Evolutionary conservation across 495 filamentous ascomycete genomes (phyloP), one percentile per base, ranked within the genome.

Genomic region (Daldinia loculata): DNA sequence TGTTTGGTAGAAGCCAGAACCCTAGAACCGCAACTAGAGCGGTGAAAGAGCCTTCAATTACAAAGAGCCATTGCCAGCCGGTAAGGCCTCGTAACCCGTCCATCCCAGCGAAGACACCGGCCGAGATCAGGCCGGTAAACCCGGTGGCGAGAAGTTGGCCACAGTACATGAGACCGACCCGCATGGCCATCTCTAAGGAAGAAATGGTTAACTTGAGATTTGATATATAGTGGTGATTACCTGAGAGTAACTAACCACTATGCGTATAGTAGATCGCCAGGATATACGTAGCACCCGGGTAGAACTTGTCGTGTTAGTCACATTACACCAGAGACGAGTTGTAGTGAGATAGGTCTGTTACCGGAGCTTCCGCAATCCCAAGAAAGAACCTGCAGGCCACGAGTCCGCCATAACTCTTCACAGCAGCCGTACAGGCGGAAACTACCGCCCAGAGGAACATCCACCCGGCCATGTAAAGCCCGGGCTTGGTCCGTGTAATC

Each of bases 221-320:
- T 1, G 27, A 14, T 12, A 53, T 53, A 22, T 38, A n/a, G 2
- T 2, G 2, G 9, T 24, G 9, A 6, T 12, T 14, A 56, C 2
- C 15, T 11, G 6, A 8, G 48, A 17, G 48, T 17, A 32, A 61
- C 69, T 71, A 4, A 74, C 71, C 84, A 55, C 83, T 80, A 34
- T 82, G 75, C 6, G 83, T 86, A 55, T 87, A 87, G 74, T 81
- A 87, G 61, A 81, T 71, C 15, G 76, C 76, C 15, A 86, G 74
- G n/a, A 84, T 74, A 65, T 82, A 85, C 5, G 83, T 75, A 12
- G 83, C 83, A 22, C 84, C 84, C 0, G 84, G 84, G 64, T 80
- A 84, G 67, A 82, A 84, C n/a, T 80, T 0, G 75, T 74, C 65
- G n/a, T 62, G 64, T 63, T 24, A 63, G 39, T 29, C 65, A 70